A percentile compares a stretch with the other conserved stretches of the same genome.
Conservation (phyloP, 78 protist genomes). For the Ministeria vibrans region DNA sequence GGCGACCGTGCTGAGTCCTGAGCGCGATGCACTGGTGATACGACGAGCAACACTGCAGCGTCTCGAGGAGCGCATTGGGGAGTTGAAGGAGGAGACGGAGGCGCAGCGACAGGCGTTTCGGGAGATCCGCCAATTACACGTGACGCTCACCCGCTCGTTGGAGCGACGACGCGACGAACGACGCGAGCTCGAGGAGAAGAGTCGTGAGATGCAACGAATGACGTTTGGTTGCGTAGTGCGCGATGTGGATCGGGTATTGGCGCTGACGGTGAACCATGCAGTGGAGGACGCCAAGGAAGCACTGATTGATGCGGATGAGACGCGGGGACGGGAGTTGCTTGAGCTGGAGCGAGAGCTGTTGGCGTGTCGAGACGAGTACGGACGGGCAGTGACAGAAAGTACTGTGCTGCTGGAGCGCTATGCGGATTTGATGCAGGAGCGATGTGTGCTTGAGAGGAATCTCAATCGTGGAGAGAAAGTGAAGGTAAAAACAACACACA, state of each 20-base stretch:
- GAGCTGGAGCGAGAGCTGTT: too few relatives aligned
- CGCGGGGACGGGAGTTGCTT: too few relatives aligned
- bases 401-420: not conserved
- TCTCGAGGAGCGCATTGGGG: constrained; percentile 19
- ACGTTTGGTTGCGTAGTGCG: constrained; percentile 29
- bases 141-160: not conserved
- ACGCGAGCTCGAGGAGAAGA: constrained; percentile 35
- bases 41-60: constrained; percentile 10
- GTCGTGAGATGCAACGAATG: constrained; percentile 36
- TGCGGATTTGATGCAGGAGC: not conserved
- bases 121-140: constrained; percentile 9
- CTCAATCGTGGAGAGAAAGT: not conserved
- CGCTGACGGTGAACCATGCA: not conserved
- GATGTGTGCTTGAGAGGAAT: not conserved
- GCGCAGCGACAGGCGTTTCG: constrained; percentile 5
- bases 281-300: not conserved
- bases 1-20: constrained; percentile 18
- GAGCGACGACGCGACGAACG: not conserved
- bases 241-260: not conserved
- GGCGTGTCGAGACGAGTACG: too few relatives aligned
- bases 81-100: constrained; percentile 27
- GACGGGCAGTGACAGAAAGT: not conserved
- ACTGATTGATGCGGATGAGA: too few relatives aligned
- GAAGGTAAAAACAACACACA: not conserved
- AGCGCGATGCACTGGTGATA: constrained; percentile 12